Evolutionary conservation across 805 yeast species (phyloP).

Genomic region (Saturnispora sekii): DNA sequence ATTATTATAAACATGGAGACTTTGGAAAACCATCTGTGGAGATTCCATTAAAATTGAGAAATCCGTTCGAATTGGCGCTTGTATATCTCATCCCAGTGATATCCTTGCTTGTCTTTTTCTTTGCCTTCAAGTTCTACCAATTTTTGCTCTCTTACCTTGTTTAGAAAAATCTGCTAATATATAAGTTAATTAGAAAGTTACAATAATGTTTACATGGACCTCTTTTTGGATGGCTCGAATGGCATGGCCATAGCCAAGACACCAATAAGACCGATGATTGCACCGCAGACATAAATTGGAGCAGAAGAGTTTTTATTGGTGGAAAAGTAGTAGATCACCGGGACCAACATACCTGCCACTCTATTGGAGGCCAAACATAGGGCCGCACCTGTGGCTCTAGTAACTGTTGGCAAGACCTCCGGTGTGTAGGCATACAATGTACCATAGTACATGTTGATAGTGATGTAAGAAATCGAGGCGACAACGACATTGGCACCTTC

Average conservation of each 20-base stretch:
- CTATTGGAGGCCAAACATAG: conserved; percentile 46
- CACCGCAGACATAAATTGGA: conserved; percentile 55
- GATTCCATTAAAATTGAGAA: conserved; percentile 16
- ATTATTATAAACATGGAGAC: conserved; percentile 45
- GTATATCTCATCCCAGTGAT: conserved; percentile 22
- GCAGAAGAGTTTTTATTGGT: conserved; percentile 38
- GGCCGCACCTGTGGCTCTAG: conserved; percentile 53
- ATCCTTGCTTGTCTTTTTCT: conserved; percentile 4
- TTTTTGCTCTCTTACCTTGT: neutral
- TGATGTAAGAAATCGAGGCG: conserved; percentile 39
- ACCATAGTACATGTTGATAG: conserved; percentile 43
- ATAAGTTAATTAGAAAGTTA: neutral
- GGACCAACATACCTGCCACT: conserved; percentile 46
- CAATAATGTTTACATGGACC: conserved; percentile 22
- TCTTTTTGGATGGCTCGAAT: conserved; percentile 36
- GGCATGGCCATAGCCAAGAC: conserved; percentile 38
- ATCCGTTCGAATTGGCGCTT: conserved; percentile 10
- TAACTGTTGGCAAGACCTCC: conserved; percentile 45
- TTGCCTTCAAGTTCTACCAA: conserved; percentile 5
- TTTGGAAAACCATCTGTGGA: conserved; percentile 28
- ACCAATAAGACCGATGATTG: conserved; percentile 39
- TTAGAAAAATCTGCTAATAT: neutral
- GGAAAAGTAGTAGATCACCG: conserved; percentile 46
- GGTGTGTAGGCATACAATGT: conserved; percentile 59
- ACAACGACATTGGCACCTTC: conserved; percentile 44